Conservation (phyloP, 139 green algal species). For the Chlorella ohadii region DNA sequence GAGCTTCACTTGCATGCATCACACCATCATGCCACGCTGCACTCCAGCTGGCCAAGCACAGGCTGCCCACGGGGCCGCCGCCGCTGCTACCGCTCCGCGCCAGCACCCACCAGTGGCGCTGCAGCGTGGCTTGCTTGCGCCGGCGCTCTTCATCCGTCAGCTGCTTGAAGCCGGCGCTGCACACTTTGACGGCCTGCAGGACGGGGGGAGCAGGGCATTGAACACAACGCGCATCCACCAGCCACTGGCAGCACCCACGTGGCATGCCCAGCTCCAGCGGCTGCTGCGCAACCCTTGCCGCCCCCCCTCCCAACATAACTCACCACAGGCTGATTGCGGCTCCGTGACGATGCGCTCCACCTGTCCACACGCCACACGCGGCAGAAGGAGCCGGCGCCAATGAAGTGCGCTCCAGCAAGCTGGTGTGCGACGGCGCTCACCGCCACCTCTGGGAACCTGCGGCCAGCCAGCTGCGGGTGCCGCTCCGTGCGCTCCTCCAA, state of each 20-base stretch:
- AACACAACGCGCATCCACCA: too few relatives aligned
- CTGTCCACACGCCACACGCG: not conserved
- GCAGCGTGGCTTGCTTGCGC: not conserved
- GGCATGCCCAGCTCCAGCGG: too few relatives aligned
- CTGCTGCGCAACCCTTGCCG: not conserved
- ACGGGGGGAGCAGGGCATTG: too few relatives aligned
- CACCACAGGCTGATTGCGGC: not conserved
- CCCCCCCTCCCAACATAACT: not conserved
- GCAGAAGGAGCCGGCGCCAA: conserved; percentile 19
- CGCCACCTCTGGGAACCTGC: not conserved
- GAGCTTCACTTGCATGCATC: not conserved
- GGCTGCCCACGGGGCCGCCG: not conserved
- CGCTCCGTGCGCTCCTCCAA: conserved; percentile 10
- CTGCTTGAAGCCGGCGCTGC: conserved; percentile 18
- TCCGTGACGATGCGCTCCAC: not conserved
- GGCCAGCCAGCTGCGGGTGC: not conserved
- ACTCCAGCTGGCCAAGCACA: not conserved
- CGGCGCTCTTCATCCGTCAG: not conserved
- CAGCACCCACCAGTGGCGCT: conserved; percentile 13
- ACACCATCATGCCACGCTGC: too few relatives aligned
- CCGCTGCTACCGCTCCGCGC: too few relatives aligned
- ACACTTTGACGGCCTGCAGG: conserved; percentile 17
- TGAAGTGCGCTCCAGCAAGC: not conserved
- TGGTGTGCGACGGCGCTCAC: not conserved
- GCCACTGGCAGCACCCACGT: too few relatives aligned